Conservation (phyloP, 257 asterid species). For the Solanum arcanum region DNA sequence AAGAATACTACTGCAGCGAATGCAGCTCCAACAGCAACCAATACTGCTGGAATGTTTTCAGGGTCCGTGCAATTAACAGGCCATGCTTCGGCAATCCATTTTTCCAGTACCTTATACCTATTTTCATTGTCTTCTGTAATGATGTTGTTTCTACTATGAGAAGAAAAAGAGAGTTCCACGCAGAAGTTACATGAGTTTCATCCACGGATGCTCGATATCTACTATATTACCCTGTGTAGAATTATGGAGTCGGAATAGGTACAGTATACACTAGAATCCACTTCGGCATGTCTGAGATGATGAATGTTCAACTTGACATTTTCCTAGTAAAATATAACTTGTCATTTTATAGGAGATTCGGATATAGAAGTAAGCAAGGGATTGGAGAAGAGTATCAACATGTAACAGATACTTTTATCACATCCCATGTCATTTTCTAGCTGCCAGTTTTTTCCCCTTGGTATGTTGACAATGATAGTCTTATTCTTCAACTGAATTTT, state of each 20-base stretch:
- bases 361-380: not conserved
- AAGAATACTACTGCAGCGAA: slow-evolving; percentile 36
- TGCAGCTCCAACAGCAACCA: slow-evolving; percentile 31
- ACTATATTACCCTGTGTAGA: slow-evolving; percentile 8
- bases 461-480: not conserved
- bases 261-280: slow-evolving; percentile 5
- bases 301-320: not conserved
- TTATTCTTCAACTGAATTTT: not conserved
- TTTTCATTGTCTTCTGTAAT: slow-evolving; percentile 16
- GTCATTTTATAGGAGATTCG: not conserved
- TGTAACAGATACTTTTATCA: not conserved
- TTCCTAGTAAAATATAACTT: not conserved
- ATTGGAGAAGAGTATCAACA: not conserved
- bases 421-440: not conserved
- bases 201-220: not conserved
- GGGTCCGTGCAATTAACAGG: slow-evolving; percentile 86
- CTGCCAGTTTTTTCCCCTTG: not conserved
- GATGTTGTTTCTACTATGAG: slow-evolving; percentile 17
- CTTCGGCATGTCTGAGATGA: not conserved
- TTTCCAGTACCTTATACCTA: slow-evolving; percentile 11
- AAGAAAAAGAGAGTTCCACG: slow-evolving; percentile 2
- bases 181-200: not conserved
- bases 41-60: slow-evolving; percentile 68
- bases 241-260: slow-evolving; percentile 35
- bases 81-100: slow-evolving; percentile 35